Evolutionary conservation across 2,329 filamentous ascomycete genomes (phyloP).

Genomic region (Aspergillus neotritici): DNA sequence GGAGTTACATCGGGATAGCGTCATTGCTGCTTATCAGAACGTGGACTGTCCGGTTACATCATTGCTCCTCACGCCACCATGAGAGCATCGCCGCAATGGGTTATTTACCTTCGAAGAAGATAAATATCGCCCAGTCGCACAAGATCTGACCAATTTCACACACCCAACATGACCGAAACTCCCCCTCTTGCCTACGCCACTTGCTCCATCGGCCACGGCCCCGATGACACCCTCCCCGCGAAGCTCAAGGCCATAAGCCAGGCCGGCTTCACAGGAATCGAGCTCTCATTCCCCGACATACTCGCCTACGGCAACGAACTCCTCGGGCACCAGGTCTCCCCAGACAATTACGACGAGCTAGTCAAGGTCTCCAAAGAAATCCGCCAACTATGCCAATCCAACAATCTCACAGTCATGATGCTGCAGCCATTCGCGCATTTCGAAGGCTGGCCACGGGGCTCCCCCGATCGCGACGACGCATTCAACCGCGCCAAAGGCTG

Average conservation of each 20-base stretch:
- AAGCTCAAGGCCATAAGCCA: slow-evolving; percentile 37
- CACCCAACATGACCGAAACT: slow-evolving; percentile 7
- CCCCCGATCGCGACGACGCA: slow-evolving; percentile 55
- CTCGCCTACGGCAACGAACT: slow-evolving; percentile 54
- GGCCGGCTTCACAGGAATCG: slow-evolving; percentile 56
- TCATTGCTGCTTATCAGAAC: too few species aligned
- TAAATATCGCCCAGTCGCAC: too few species aligned
- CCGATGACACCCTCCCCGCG: slow-evolving; percentile 30
- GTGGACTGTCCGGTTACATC: too few species aligned
- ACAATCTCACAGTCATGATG: slow-evolving; percentile 60
- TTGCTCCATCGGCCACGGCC: slow-evolving; percentile 37
- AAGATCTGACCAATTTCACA: too few species aligned
- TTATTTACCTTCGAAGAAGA: too few species aligned
- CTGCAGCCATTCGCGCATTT: slow-evolving; percentile 72
- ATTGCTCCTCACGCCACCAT: too few species aligned
- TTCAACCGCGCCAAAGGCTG: slow-evolving; percentile 60
- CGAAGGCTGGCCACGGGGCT: slow-evolving; percentile 63
- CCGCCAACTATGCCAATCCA: slow-evolving; percentile 48
- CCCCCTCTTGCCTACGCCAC: slow-evolving; percentile 39
- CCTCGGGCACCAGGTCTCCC: slow-evolving; percentile 46
- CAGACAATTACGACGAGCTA: slow-evolving; percentile 57
- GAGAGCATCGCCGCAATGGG: too few species aligned
- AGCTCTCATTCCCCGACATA: slow-evolving; percentile 70
- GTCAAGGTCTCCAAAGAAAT: slow-evolving; percentile 52
- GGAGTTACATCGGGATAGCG: too few species aligned